These are phyloP conservation scores for Parietaria judaica DNA, from an alignment of 306 rosid species.

Conservation along the genomic window DNA sequence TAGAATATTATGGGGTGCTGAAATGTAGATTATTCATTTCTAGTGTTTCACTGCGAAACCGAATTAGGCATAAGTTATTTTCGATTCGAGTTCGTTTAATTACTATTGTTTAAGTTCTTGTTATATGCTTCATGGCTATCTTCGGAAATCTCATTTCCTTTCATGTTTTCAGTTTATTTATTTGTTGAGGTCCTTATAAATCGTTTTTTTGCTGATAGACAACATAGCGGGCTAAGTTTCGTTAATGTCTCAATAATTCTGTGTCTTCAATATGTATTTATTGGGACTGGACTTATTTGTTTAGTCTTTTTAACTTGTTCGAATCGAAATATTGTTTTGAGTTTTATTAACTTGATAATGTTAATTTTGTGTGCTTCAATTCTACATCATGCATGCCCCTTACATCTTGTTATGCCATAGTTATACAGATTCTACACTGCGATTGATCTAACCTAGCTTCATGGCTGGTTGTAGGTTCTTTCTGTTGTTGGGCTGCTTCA, in stretches of 20 bases:
- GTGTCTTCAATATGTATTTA: too few species aligned
- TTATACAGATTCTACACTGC: not conserved
- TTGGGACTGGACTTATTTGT: too few species aligned
- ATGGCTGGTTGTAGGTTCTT: slow-evolving; percentile 46
- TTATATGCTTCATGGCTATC: not conserved
- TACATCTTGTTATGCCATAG: not conserved
- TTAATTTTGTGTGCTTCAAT: not conserved
- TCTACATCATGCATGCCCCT: too few species aligned
- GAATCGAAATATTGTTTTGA: too few species aligned
- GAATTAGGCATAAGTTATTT: not conserved
- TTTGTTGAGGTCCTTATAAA: too few species aligned
- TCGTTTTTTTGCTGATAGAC: too few species aligned
- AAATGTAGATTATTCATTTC: not conserved
- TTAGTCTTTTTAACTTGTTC: too few species aligned
- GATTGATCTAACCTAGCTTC: not conserved
- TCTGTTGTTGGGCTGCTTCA: slow-evolving; percentile 98
- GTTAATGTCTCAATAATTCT: too few species aligned
- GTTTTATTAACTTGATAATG: not conserved
- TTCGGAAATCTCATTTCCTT: not conserved
- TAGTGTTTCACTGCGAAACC: not conserved
- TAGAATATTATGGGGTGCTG: not conserved
- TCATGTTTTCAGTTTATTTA: not conserved
- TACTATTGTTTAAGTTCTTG: too few species aligned
- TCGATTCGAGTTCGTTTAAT: too few species aligned
- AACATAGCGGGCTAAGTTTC: too few species aligned